Evolutionary conservation across 495 filamentous ascomycete genomes (phyloP), one percentile per base, ranked within the genome.

Genomic region (Amorphotheca resinae): DNA sequence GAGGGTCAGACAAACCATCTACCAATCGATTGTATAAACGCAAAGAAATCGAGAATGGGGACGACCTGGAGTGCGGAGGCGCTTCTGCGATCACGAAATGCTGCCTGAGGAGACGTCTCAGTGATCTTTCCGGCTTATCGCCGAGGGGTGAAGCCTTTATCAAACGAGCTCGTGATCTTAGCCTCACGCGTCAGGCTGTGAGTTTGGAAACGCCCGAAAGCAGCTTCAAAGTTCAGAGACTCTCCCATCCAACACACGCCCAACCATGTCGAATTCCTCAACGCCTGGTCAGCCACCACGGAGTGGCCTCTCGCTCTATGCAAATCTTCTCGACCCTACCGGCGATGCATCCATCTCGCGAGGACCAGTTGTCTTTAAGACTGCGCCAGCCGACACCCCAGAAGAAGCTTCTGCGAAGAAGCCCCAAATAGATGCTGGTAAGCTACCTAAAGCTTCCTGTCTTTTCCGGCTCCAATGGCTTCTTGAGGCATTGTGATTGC

Each of bases 281-380:
- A 45, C 38, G 32, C 31, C 48, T 32, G 37, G 15, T 4, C 20
- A n/a, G 23, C 15, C 36, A 4, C 18, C 40, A 41, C 32, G 40
- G 5, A 44, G 45, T 31, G 66, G 68, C 40, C 59, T 76, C 48
- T 74, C 71, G 12, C 59, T 76, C 15, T 76, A 76, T 49, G 72
- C 72, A 14, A 74, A 74, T 55, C 62, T 76, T 15, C 67, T 73
- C 44, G 68, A 74, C 3, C 44, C 54, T 8, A 61, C 73, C 28
- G 56, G 64, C 36, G 59, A 74, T 0, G 73, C 73, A 12, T 77
- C 79, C 2, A 83, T 89, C 44, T 85, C 86, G 11, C 70, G 78
- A 42, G 82, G 77, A 4, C 86, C 87, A 0, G 80, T 91, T n/a
- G 67, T 79, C 26, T 93, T 87, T 64, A 76, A 79, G 40, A 71